A percentile compares a stretch with the other conserved stretches of the same genome.
Conservation (phyloP, 1,284 basidiomycete genomes). For the Fistulinella cinereoalba region DNA sequence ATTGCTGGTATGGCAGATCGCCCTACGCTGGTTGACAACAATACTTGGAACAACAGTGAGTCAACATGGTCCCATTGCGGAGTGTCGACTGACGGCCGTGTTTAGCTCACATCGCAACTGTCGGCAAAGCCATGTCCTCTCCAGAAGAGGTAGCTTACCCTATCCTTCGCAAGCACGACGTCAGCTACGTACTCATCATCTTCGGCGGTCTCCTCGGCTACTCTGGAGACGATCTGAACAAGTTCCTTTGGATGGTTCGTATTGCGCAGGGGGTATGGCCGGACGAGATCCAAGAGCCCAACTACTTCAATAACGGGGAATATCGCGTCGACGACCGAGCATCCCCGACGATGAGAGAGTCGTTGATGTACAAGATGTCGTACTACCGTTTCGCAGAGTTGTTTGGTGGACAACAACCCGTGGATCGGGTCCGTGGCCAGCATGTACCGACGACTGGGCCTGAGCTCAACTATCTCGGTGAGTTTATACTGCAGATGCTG, state of each 20-base stretch:
- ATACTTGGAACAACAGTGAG: conserved; percentile 99
- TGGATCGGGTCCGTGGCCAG: conserved; percentile 85
- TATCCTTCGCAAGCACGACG: conserved; percentile 95
- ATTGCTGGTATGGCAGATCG: conserved; percentile 99
- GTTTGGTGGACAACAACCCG: conserved; percentile 71
- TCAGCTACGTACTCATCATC: conserved; percentile 97
- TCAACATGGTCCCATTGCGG: conserved; percentile 10
- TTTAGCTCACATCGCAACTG: conserved; percentile 90
- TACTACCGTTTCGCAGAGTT: conserved; percentile 93
- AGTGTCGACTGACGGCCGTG: conserved; percentile 6
- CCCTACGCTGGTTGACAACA: conserved; percentile 97
- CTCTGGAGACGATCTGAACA: conserved; percentile 99
- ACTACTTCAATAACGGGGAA: conserved; percentile 95
- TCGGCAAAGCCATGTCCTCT: conserved; percentile 96
- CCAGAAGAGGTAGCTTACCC: conserved; percentile 95
- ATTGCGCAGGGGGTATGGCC: conserved; percentile 99
- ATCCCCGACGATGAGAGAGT: conserved; percentile 89
- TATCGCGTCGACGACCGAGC: conserved; percentile 92
- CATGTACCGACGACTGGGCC: conserved; percentile 74
- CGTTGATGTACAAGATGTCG: conserved; percentile 98
- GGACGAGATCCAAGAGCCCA: conserved; percentile 92
- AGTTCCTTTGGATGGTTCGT: conserved; percentile 98
- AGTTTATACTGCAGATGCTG: conserved; percentile 23
- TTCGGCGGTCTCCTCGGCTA: conserved; percentile 97
- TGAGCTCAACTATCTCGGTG: conserved; percentile 83